Evolutionary conservation across 768 basidiomycete genomes (phyloP).

Genomic region (Neoboletus brunneissimus): DNA sequence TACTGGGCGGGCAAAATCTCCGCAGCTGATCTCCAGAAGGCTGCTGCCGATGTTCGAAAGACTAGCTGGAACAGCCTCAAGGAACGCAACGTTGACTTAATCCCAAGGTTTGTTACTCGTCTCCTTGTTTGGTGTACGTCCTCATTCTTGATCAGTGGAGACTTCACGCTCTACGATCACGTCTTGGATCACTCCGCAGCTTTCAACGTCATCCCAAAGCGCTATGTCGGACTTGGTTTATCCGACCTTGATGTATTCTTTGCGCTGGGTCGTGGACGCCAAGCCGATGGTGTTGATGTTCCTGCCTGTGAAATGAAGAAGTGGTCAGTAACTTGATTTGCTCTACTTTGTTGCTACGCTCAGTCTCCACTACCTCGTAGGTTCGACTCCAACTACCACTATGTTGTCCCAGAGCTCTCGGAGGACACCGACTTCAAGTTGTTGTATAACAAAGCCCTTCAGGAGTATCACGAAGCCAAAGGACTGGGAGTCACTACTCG

Average conservation of each 20-base stretch:
- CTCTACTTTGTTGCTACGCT: neutral
- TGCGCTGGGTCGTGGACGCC: slow-evolving; percentile 98
- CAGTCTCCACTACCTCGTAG: slow-evolving; percentile 36
- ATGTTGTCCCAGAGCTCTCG: slow-evolving; percentile 94
- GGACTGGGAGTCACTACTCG: slow-evolving; percentile 85
- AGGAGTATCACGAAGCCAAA: slow-evolving; percentile 94
- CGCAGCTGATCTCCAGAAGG: slow-evolving; percentile 84
- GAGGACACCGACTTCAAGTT: slow-evolving; percentile 91
- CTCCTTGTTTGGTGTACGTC: slow-evolving; percentile 2
- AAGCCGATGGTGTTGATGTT: slow-evolving; percentile 91
- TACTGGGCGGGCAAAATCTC: slow-evolving; percentile 95
- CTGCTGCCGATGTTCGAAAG: slow-evolving; percentile 85
- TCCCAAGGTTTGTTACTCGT: slow-evolving; percentile 71
- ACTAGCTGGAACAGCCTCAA: slow-evolving; percentile 85
- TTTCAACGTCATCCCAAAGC: slow-evolving; percentile 96
- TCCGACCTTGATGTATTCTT: slow-evolving; percentile 95
- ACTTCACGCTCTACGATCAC: slow-evolving; percentile 98
- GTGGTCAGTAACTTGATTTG: slow-evolving; percentile 58
- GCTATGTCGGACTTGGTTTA: slow-evolving; percentile 83
- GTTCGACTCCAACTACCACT: slow-evolving; percentile 99
- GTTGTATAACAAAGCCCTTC: slow-evolving; percentile 91
- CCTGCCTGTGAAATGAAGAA: slow-evolving; percentile 99
- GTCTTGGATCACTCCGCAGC: slow-evolving; percentile 95
- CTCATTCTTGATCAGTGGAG: slow-evolving; percentile 62
- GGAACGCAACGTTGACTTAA: slow-evolving; percentile 78